Percentiles rank a stretch among this genome's conserved stretches.
phyloP scores from a whole-genome alignment of 495 filamentous ascomycete species.

The Mycothermus thermophilus region DNA sequence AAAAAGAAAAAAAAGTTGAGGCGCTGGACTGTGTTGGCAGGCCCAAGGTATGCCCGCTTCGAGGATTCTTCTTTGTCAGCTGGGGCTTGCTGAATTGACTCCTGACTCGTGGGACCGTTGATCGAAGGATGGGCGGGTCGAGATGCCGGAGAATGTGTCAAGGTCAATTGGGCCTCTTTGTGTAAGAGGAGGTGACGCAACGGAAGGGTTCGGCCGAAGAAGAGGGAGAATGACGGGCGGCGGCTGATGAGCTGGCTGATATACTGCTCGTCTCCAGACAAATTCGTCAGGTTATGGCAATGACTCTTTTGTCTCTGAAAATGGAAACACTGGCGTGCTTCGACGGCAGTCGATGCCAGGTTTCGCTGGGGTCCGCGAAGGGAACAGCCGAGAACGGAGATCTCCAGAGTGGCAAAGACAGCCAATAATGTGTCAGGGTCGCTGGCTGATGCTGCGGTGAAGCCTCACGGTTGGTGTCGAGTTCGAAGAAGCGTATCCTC shows the following conservation, averaged over 20 bases:
- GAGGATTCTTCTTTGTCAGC: not conserved
- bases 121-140: too few species aligned
- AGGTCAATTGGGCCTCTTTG: slow-evolving; percentile 1
- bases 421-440: slow-evolving; percentile 17
- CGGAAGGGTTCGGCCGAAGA: not conserved
- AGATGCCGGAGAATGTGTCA: too few species aligned
- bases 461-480: not conserved
- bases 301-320: slow-evolving; percentile 12
- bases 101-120: not conserved
- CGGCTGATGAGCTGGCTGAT: not conserved
- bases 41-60: not conserved
- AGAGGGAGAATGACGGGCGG: not conserved
- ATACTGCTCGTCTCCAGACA: not conserved
- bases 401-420: slow-evolving; percentile 7
- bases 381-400: slow-evolving; percentile 28
- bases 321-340: not conserved
- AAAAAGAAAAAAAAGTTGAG: not conserved
- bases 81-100: slow-evolving; percentile 6
- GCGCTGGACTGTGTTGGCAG: slow-evolving; percentile 1
- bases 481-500: too few species aligned
- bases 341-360: slow-evolving; percentile 2
- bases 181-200: not conserved
- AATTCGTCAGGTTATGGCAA: too few species aligned
- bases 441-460: not conserved
- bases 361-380: slow-evolving; percentile 6